Evolutionary conservation across 2,329 filamentous ascomycete genomes (phyloP), one percentile per base, ranked within the genome.

Genomic region (Neofusicoccum umdonicola): DNA sequence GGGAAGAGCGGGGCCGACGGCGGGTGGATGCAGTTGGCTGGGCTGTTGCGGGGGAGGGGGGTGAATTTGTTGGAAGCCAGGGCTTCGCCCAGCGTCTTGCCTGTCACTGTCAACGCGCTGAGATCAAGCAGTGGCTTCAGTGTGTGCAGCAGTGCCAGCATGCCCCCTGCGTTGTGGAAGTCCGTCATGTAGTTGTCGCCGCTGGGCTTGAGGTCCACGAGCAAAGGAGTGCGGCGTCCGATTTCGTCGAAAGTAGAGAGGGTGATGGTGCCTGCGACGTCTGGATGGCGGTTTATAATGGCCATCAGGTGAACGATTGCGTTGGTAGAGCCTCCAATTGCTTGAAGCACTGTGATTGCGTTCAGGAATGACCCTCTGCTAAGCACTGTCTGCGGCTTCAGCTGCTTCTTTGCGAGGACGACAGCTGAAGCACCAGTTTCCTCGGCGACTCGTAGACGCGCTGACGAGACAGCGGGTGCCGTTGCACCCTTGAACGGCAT

Each of bases 141-240:
- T 69, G 92, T 83, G 78, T 96, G 95, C 72, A 94, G 85, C 1
- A 96, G 89, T 0, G 90, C 87, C 0, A 91, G 90, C 11, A 92
- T 91, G 66, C 92, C 92, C 65, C 92, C 92, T 48, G 95, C 87
- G 31, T 90, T 83, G 80, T 92, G 93, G 4, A 96, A 85, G 72
- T 96, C 92, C 65, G 90, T 90, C 91, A 96, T 95, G 74, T 90
- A 88, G 78, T 93, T 92, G 69, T 89, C 87, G 19, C 93, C 93
- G 52, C 87, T 91, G 0, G 93, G 93, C 0, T 91, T 90, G 15
- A 96, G 84, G 73, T 96, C 89, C 2, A 92, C 92, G 50, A 96
- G 86, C 76, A 92, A 91, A 0, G 92, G 92, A 0, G 92, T 91
- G 73, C 89, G 89, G 77, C 93, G 84, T 73, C 88, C 91, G 54